A percentile compares a stretch with the other conserved stretches of the same genome.
These are phyloP conservation scores for Tylopilus balloui DNA, from an alignment of 768 basidiomycete genomes.

Conservation along the genomic window DNA sequence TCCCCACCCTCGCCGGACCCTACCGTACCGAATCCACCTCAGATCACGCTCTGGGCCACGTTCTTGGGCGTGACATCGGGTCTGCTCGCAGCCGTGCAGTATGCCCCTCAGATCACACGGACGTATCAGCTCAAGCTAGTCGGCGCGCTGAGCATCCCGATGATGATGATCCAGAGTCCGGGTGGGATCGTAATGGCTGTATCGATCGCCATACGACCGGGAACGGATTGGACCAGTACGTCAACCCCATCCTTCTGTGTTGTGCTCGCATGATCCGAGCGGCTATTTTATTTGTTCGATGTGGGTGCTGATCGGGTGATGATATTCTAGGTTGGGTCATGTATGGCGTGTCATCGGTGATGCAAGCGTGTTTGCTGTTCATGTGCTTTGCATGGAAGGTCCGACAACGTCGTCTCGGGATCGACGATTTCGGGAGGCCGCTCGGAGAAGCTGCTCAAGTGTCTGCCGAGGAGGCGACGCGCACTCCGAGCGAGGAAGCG, in stretches of 20 bases:
- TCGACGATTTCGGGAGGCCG: conserved; percentile 87
- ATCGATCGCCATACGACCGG: conserved; percentile 73
- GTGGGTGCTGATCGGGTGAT: background rate
- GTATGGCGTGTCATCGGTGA: conserved; percentile 74
- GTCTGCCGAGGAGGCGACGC: background rate
- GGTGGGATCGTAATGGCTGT: conserved; percentile 85
- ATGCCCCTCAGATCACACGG: conserved; percentile 78
- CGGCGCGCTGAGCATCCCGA: conserved; percentile 89
- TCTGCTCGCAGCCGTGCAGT: conserved; percentile 76
- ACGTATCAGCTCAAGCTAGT: conserved; percentile 80
- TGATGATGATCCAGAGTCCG: conserved; percentile 94
- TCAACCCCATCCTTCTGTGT: background rate
- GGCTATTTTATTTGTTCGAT: background rate
- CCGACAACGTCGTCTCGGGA: conserved; percentile 65
- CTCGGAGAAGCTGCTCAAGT: conserved; percentile 18
- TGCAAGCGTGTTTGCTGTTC: conserved; percentile 76
- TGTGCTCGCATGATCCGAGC: background rate
- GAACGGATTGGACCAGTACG: conserved; percentile 83
- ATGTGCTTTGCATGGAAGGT: conserved; percentile 87
- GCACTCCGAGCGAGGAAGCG: conserved; percentile 8
- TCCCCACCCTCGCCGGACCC: conserved; percentile 36
- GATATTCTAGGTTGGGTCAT: conserved; percentile 63
- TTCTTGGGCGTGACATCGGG: conserved; percentile 84
- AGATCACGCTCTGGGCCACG: conserved; percentile 65
- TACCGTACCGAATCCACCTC: conserved; percentile 34